A percentile compares a stretch with the other conserved stretches of the same genome.
Evolutionary conservation across 352 stramenopile species (phyloP).

Genomic region (Pythium aphanidermatum): DNA sequence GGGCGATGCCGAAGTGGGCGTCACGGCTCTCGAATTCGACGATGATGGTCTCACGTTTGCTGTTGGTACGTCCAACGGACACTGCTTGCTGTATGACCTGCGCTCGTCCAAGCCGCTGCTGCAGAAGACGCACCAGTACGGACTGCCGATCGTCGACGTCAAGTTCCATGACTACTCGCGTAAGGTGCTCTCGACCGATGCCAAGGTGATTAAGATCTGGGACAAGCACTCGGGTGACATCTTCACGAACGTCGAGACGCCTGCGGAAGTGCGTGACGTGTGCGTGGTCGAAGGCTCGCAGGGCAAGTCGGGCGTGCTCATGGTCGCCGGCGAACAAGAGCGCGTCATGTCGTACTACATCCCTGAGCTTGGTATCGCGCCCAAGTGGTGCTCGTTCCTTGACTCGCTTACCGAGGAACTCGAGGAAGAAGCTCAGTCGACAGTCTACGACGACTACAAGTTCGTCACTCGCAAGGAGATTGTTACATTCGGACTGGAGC

Average conservation of each 20-base stretch:
- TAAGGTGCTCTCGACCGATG: slow-evolving; percentile 93
- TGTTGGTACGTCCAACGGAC: slow-evolving; percentile 91
- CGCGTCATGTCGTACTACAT: slow-evolving; percentile 98
- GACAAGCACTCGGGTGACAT: slow-evolving; percentile 85
- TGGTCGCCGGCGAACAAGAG: slow-evolving; percentile 96
- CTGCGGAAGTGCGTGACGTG: slow-evolving; percentile 94
- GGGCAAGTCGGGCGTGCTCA: slow-evolving; percentile 92
- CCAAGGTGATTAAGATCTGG: slow-evolving; percentile 99
- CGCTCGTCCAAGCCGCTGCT: slow-evolving; percentile 91
- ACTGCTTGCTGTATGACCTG: slow-evolving; percentile 96
- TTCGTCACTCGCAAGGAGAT: slow-evolving; percentile 96
- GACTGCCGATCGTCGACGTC: slow-evolving; percentile 92
- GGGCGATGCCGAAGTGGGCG: slow-evolving; percentile 42
- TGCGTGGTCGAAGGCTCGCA: slow-evolving; percentile 89
- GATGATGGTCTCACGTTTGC: slow-evolving; percentile 93
- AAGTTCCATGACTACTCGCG: slow-evolving; percentile 89
- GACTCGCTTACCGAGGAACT: slow-evolving; percentile 99
- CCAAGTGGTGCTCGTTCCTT: slow-evolving; percentile 99
- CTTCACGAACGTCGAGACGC: slow-evolving; percentile 97
- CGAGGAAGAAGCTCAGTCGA: slow-evolving; percentile 93
- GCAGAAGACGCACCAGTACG: slow-evolving; percentile 97
- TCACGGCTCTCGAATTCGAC: slow-evolving; percentile 95
- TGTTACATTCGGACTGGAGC: slow-evolving; percentile 93
- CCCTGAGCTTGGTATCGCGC: slow-evolving; percentile 94
- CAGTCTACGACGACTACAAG: slow-evolving; percentile 99